phyloP scores from a whole-genome alignment of 2,329 filamentous ascomycete genomes.

The Apiospora koreana region DNA sequence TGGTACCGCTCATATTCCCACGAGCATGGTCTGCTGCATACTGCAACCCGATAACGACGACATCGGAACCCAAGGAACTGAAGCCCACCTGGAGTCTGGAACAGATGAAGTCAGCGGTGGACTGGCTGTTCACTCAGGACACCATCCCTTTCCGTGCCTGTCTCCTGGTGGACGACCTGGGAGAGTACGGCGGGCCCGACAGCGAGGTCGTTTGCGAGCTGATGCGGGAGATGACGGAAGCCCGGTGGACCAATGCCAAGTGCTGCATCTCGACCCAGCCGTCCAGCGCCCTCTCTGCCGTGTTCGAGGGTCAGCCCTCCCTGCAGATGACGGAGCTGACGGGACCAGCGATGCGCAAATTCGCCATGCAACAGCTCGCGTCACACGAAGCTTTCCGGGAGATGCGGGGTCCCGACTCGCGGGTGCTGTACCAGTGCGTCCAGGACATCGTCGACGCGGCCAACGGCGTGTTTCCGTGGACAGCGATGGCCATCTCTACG shows the following conservation, averaged over 20 bases:
- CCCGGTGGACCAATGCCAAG: neutral
- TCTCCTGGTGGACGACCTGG: constrained; percentile 1
- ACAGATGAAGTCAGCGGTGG: neutral
- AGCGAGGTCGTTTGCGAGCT: neutral
- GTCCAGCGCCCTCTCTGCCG: neutral
- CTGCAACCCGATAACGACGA: neutral
- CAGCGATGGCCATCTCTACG: neutral
- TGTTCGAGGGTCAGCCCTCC: neutral
- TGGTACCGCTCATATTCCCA: neutral
- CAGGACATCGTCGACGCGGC: neutral
- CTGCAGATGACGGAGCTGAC: neutral
- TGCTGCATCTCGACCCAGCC: neutral
- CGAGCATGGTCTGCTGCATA: constrained; percentile 2
- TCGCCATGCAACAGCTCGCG: constrained; percentile 12
- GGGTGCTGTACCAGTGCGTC: neutral
- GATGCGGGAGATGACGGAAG: neutral
- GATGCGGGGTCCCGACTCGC: neutral
- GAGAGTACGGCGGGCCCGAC: neutral
- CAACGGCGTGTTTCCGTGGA: neutral
- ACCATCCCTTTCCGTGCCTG: neutral
- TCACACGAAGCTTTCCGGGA: neutral
- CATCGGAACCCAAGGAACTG: neutral
- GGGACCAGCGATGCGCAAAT: constrained; percentile 5
- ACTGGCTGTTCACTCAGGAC: neutral
- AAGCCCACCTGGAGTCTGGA: neutral